A percentile compares a stretch with the other conserved stretches of the same genome.
These are phyloP conservation scores for Penicillium italicum DNA, from an alignment of 2,329 filamentous ascomycete genomes.

Conservation along the genomic window DNA sequence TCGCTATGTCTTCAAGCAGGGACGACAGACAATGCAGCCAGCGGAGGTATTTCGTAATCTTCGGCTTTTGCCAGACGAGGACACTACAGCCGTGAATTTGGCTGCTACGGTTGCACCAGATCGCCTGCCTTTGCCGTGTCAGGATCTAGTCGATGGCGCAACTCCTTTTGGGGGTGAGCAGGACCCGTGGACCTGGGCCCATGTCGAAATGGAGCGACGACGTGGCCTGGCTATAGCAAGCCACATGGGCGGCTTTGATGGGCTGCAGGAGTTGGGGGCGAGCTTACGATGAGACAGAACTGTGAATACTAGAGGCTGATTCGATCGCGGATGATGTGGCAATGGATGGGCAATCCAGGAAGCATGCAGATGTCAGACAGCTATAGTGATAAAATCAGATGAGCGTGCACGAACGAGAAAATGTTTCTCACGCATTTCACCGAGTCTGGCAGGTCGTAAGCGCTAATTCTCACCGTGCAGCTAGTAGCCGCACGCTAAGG, in stretches of 20 bases:
- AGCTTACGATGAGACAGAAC: not conserved
- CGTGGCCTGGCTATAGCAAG: not conserved
- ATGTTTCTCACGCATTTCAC: not conserved
- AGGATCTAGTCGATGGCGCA: not conserved
- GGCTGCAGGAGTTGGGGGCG: not conserved
- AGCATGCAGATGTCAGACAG: not conserved
- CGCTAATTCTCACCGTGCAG: not conserved
- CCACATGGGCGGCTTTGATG: not conserved
- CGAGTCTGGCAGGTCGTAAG: not conserved
- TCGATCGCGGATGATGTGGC: not conserved
- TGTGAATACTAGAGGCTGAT: not conserved
- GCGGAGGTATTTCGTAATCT: not conserved
- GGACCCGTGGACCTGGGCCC: not conserved
- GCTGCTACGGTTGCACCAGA: not conserved
- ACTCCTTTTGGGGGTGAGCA: not conserved
- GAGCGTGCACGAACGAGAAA: not conserved
- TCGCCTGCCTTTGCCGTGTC: not conserved
- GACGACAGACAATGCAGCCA: not conserved
- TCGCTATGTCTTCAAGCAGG: slow-evolving; percentile 1
- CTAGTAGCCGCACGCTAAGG: not conserved
- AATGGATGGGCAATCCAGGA: not conserved
- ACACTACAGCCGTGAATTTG: not conserved
- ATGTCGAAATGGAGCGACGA: slow-evolving; percentile 1
- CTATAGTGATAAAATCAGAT: not conserved
- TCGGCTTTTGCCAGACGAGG: not conserved